Conservation (phyloP, 768 basidiomycete species). For the Trametes cubensis region DNA sequence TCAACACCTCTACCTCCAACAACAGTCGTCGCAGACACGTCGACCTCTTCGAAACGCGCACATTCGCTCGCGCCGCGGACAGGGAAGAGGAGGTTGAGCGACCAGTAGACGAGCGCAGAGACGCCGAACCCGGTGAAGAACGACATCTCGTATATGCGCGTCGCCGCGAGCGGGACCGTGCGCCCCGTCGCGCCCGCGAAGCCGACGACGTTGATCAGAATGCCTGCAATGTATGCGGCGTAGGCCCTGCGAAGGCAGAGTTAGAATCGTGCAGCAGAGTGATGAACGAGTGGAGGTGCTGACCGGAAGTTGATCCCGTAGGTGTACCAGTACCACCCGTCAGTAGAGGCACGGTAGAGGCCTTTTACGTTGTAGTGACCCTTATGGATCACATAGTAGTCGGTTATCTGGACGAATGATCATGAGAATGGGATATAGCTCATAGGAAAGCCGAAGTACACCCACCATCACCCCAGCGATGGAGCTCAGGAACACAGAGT, state of each 20-base stretch:
- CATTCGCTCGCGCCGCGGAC: slow-evolving; percentile 47
- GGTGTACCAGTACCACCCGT: slow-evolving; percentile 78
- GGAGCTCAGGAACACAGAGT: slow-evolving; percentile 79
- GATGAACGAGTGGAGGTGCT: neutral
- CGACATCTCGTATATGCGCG: slow-evolving; percentile 73
- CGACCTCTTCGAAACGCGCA: slow-evolving; percentile 56
- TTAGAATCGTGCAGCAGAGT: neutral
- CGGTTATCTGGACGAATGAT: slow-evolving; percentile 54
- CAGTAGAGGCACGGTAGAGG: slow-evolving; percentile 58
- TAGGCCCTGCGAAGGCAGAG: slow-evolving; percentile 49
- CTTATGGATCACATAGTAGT: slow-evolving; percentile 74
- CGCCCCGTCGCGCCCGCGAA: slow-evolving; percentile 76
- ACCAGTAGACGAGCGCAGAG: slow-evolving; percentile 64
- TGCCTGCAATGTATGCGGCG: slow-evolving; percentile 68
- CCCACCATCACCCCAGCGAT: slow-evolving; percentile 80
- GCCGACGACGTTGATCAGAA: slow-evolving; percentile 81
- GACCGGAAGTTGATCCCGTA: slow-evolving; percentile 74
- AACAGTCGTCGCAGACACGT: slow-evolving; percentile 41
- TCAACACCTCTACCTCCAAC: neutral
- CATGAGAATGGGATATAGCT: neutral
- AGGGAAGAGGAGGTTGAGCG: slow-evolving; percentile 63
- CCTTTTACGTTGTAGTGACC: slow-evolving; percentile 74
- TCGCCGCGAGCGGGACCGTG: slow-evolving; percentile 66
- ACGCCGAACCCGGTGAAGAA: slow-evolving; percentile 86
- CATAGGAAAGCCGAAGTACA: neutral